A percentile compares a stretch with the other conserved stretches of the same genome.
Conservation (phyloP, 1,284 basidiomycete species). For the Ustilago bromivora region DNA sequence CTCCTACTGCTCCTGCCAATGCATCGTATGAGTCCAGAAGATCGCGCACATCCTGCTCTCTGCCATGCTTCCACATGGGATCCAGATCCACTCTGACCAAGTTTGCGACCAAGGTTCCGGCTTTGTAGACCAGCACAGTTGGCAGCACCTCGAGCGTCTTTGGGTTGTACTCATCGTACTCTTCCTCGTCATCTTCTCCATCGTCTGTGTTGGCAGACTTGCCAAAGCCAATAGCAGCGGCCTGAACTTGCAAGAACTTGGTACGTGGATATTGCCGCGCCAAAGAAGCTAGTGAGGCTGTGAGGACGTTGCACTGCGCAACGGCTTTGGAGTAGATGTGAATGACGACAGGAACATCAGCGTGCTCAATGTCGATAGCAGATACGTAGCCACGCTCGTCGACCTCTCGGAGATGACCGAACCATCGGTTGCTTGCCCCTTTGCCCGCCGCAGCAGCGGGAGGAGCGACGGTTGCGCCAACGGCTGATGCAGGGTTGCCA, state of each 20-base stretch:
- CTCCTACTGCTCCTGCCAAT: constrained; percentile 1
- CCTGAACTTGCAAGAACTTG: constrained; percentile 62
- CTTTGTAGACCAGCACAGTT: constrained; percentile 59
- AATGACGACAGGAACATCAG: constrained; percentile 49
- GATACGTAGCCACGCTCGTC: constrained; percentile 57
- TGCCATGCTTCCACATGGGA: constrained; percentile 45
- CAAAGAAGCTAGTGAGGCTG: constrained; percentile 45
- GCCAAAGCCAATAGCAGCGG: constrained; percentile 59
- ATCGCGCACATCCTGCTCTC: constrained; percentile 50
- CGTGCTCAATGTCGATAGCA: constrained; percentile 55
- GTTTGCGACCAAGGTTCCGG: constrained; percentile 55
- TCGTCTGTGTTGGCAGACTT: constrained; percentile 3
- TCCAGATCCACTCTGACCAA: constrained; percentile 61
- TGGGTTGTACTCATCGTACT: constrained; percentile 49
- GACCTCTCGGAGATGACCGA: constrained; percentile 62
- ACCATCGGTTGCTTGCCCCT: constrained; percentile 35
- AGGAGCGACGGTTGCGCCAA: neutral
- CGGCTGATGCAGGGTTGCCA: neutral
- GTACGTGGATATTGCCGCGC: constrained; percentile 55
- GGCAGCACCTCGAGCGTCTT: constrained; percentile 55
- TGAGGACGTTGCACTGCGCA: constrained; percentile 52
- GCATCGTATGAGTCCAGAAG: constrained; percentile 33
- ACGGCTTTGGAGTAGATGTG: constrained; percentile 63
- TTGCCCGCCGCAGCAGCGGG: neutral
- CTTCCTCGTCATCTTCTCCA: constrained; percentile 43